These are phyloP conservation scores for Euphorbia tirucalli DNA, from an alignment of 345 rosid species.

Conservation along the genomic window DNA sequence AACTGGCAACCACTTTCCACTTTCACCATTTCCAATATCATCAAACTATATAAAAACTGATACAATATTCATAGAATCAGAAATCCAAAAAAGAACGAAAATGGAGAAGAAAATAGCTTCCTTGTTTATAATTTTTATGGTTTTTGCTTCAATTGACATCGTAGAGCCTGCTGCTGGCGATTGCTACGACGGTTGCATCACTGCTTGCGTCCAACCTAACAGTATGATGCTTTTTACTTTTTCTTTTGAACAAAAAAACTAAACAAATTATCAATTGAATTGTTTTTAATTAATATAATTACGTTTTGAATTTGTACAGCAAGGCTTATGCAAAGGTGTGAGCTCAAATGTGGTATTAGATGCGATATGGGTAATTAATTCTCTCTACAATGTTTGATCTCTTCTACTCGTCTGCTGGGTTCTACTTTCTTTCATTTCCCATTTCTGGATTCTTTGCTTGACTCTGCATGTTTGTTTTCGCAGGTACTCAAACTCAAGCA, in stretches of 20 bases:
- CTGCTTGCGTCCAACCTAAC: conserved; percentile 19
- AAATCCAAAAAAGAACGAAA: neutral
- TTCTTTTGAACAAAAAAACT: neutral
- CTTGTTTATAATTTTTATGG: neutral
- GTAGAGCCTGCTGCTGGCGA: conserved; percentile 1
- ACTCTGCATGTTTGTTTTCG: no score
- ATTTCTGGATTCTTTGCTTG: no score
- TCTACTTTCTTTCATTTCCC: no score
- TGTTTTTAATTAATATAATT: neutral
- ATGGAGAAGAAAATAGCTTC: neutral
- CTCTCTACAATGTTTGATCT: neutral
- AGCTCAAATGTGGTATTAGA: conserved; percentile 13
- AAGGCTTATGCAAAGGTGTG: conserved; percentile 17
- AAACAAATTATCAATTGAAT: neutral
- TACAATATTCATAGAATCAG: no score
- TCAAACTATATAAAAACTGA: no score
- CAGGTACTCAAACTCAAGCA: neutral
- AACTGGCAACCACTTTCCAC: neutral
- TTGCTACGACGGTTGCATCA: conserved; percentile 22
- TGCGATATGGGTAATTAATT: neutral
- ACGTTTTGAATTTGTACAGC: neutral
- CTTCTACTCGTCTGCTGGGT: neutral
- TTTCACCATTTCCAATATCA: neutral
- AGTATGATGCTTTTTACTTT: neutral
- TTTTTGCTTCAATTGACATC: neutral